Base-by-base conservation (phyloP, 2,329 filamentous ascomycete genomes). In the Emmonsiellopsis sp. region DNA sequence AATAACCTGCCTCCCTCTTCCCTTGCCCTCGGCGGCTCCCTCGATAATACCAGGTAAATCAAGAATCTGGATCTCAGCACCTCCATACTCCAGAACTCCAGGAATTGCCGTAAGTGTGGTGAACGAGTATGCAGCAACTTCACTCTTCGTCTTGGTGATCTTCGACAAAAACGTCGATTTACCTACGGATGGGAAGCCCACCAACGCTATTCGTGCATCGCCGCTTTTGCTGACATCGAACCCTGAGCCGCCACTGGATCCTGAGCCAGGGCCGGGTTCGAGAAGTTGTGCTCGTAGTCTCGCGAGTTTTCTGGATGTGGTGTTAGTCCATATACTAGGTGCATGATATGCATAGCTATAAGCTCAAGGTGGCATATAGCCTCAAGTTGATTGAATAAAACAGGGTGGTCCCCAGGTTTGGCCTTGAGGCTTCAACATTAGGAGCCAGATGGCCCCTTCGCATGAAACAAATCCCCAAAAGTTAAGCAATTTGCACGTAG, bases 121-220 rank as follows among this genome's bases (percentile, higher is more conserved):
- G 81, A 98, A 98, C 54, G 92, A 85, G 68, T 98, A 98, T 0
- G 93, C 88, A 0, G 93, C 93, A 31, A 96, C 90, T 70, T 96
- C 92, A 50, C 90, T 95, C 66, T 89, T 90, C 40, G 94, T 98
- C 75, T 95, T 97, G 49, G 93, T 98, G 69, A 98, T 94, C 67
- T 97, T 96, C 48, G 91, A 96, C n/a, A 98, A 71, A 67, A 98
- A 97, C 0, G 93, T 98, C 2, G 93, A 98, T 76, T 98, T 98
- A 69, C 93, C 93, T 50, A 98, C 93, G 0, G 94, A 98, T 0
- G 94, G 93, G 64, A 98, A 98, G n/a, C 93, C 93, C 52, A 98
- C 94, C 2, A 98, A 82, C 1, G 94, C 90, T 73, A 98, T 97
- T 65, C 93, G 84, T 11, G 93, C 93, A 76, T 98, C 93, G 58